Conservation (phyloP, 2,329 filamentous ascomycete genomes). For the Aspergillus sp. region DNA sequence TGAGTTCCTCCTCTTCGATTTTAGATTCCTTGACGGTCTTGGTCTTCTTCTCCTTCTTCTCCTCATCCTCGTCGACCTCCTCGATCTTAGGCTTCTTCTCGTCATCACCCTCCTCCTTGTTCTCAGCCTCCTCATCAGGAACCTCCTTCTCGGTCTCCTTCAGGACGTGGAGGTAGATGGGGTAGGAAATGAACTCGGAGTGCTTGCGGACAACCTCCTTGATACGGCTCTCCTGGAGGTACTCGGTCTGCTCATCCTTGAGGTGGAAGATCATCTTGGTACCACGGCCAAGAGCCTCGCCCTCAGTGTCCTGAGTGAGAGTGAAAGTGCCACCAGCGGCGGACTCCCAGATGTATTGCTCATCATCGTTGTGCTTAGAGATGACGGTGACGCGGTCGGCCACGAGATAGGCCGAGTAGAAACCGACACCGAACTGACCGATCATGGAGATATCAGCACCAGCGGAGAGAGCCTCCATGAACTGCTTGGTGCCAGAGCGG, state of each 20-base stretch:
- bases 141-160: slow-evolving; percentile 99
- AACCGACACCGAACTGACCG: slow-evolving; percentile 99
- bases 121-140: slow-evolving; percentile 89
- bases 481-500: slow-evolving; percentile 99
- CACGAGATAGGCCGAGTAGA: slow-evolving; percentile 99
- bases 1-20: slow-evolving; percentile 98
- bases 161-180: slow-evolving; percentile 98
- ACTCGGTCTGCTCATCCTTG: slow-evolving; percentile 98
- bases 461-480: slow-evolving; percentile 98
- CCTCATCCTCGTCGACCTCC: slow-evolving; percentile 84
- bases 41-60: slow-evolving; percentile 90
- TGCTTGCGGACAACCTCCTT: slow-evolving; percentile 99
- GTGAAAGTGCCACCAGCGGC: slow-evolving; percentile 96
- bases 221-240: slow-evolving; percentile 97
- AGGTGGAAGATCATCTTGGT: slow-evolving; percentile 98
- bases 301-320: slow-evolving; percentile 85
- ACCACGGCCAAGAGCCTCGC: slow-evolving; percentile 86
- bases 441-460: slow-evolving; percentile 99
- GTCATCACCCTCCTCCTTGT: slow-evolving; percentile 67
- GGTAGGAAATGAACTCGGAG: slow-evolving; percentile 99
- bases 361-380: slow-evolving; percentile 99
- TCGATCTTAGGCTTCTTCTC: slow-evolving; percentile 97
- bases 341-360: slow-evolving; percentile 99
- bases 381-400: slow-evolving; percentile 93
- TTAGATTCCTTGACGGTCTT: slow-evolving; percentile 99